Evolutionary conservation across 371 early-diverging fungal genomes (phyloP).

Genomic region (Choanephora cucurbitarum): DNA sequence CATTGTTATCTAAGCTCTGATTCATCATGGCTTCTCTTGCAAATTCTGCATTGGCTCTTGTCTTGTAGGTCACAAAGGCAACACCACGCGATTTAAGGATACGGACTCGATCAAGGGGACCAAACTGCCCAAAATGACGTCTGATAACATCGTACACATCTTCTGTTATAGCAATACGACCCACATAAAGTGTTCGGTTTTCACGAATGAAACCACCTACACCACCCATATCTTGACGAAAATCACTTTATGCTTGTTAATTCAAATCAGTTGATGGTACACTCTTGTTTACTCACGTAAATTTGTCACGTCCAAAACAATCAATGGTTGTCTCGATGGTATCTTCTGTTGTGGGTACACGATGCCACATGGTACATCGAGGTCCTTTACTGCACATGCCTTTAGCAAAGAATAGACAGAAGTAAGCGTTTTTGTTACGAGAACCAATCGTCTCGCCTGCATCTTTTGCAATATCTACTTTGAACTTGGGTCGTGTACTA

Average conservation of each 20-base stretch:
- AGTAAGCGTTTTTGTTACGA: conserved; percentile 61
- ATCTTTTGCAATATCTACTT: conserved; percentile 70
- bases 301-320: conserved; percentile 83
- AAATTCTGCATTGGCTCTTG: conserved; percentile 79
- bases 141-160: conserved; percentile 64
- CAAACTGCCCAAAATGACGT: conserved; percentile 80
- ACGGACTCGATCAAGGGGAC: conserved; percentile 61
- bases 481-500: conserved; percentile 62
- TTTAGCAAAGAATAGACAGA: conserved; percentile 84
- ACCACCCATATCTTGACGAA: conserved; percentile 87
- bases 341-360: conserved; percentile 71
- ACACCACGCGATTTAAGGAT: conserved; percentile 70
- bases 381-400: conserved; percentile 80
- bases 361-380: conserved; percentile 76
- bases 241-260: conserved; percentile 61
- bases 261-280: not conserved
- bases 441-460: conserved; percentile 75
- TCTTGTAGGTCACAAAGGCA: conserved; percentile 79
- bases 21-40: conserved; percentile 90
- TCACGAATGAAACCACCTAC: conserved; percentile 82
- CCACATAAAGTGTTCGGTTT: conserved; percentile 79
- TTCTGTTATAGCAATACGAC: conserved; percentile 61
- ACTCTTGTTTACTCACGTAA: conserved; percentile 50
- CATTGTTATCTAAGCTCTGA: conserved; percentile 75
- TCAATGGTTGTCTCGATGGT: conserved; percentile 70